Evolutionary conservation across 2,329 filamentous ascomycete genomes (phyloP), one percentile per base, ranked within the genome.

Genomic region (Ceratocystiopsis sp.): DNA sequence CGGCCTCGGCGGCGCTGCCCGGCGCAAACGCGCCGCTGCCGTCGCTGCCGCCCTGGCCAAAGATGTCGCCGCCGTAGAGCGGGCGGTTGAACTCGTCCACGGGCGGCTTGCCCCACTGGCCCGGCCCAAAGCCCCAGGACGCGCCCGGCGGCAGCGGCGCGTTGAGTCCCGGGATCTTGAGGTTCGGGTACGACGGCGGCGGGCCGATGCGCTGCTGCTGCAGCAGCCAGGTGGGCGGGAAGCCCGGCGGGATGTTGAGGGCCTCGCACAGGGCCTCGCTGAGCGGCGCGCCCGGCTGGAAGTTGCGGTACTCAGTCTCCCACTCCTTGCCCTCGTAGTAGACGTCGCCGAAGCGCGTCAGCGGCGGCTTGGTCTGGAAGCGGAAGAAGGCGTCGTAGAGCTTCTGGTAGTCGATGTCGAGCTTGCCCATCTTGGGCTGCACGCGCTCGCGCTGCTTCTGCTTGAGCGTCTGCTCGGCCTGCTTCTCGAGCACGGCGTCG

Each of bases 261-360:
- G 91, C 89, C 56, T 96, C 89, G 55, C 84, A 89, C 36, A 95
- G 71, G 52, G 84, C 79, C 44, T 96, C 85, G 52, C 80, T 91
- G 40, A 96, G 62, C 53, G 96, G 87, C 29, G 35, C 35, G 34
- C 91, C 91, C 1, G 91, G 84, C 50, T 86, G 78, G 46, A 95
- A 74, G 62, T 95, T 84, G 53, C 84, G 80, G 49, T 93, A 73
- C 58, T 96, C 93, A 1, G 91, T 94, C 62, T 98, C 91, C 56
- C 84, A 91, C 59, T 98, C 91, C 60, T 98, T 98, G 57, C 91
- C 91, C 62, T 98, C 91, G 59, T 96, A 96, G 61, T 98, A 98
- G n/a, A 98, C 87, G 60, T 98, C 91, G 36, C 91, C 91, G 53
- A 94, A 98, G 37, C 87, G 75, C 32, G 91, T 96, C 49, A 98